Base-by-base conservation (phyloP, 441 rosid species). In the Codiaeum variegatum region DNA sequence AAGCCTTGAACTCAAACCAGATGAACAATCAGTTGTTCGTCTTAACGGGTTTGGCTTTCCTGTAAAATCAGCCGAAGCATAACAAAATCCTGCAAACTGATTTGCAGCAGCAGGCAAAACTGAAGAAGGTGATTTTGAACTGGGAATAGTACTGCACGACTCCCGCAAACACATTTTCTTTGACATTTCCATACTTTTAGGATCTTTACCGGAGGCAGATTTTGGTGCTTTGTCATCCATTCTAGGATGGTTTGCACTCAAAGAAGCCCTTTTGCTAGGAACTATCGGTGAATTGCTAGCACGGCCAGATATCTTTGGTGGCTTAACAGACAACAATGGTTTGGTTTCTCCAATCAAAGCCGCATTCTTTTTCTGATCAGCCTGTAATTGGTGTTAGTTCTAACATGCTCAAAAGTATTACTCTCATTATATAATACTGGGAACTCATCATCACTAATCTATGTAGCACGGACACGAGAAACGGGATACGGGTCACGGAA, bases 121-220 rank as follows among this genome's bases (percentile, higher is more conserved):
- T 46, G 83, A 78, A 78, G 78, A 78, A 36, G 86, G 67, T 55
- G 86, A 81, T 69, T 79, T 83, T 15, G 63, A 38, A 32, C 76
- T 24, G 38, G 82, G 29, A 29, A 56, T 75, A 62, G 80, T 71
- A 55, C 81, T 68, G 51, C 80, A 51, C 4, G 83, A 77, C 55
- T 83, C 77, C 52, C 76, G 74, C 66, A 74, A 34, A 51, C 83
- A 79, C 64, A 72, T 74, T 73, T 72, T 78, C 79, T 76, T 87
- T 29, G 74, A 61, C 72, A 28, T 26, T 3, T 55, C 73, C 63
- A 69, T 80, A 24, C 29, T 71, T 55, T 59, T 13, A 11, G 44
- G 26, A 24, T 28, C 21, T 64, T 71, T 78, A 84, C 88, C 84
- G 5, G 71, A 66, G 47, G 77, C 73, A 73, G 66, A 52, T 58